These are phyloP conservation scores for Ascodesmis nigricans DNA, from an alignment of 495 filamentous ascomycete genomes.

Conservation along the genomic window DNA sequence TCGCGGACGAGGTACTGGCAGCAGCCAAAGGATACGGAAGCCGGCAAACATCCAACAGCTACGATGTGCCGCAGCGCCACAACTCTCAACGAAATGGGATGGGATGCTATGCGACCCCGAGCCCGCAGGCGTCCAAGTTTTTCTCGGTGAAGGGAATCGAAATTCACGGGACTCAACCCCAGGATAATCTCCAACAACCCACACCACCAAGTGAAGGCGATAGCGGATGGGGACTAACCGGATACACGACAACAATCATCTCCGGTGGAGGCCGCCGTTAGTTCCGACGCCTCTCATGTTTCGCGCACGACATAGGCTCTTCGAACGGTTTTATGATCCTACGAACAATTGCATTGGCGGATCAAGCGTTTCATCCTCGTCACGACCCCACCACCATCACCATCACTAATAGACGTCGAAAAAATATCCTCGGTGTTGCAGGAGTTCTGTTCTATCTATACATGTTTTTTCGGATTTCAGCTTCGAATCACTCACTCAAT, in stretches of 20 bases:
- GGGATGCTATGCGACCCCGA: slow-evolving; percentile 37
- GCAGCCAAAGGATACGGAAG: slow-evolving; percentile 25
- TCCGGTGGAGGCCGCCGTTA: slow-evolving; percentile 38
- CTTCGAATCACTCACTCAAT: too few species aligned
- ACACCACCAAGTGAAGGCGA: slow-evolving; percentile 72
- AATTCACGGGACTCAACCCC: slow-evolving; percentile 23
- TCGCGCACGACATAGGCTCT: too few species aligned
- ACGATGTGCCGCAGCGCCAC: slow-evolving; percentile 10
- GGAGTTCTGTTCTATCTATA: too few species aligned
- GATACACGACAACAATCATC: slow-evolving; percentile 47
- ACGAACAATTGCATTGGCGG: too few species aligned
- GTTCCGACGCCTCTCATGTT: too few species aligned
- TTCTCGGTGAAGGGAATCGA: slow-evolving; percentile 27
- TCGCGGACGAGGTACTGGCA: slow-evolving; percentile 59
- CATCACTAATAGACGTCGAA: too few species aligned
- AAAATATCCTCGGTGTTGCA: too few species aligned
- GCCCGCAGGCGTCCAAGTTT: slow-evolving; percentile 33
- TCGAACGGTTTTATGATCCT: too few species aligned
- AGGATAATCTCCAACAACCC: slow-evolving; percentile 50
- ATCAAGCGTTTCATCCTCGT: too few species aligned
- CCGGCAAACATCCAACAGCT: slow-evolving; percentile 45
- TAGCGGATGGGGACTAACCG: slow-evolving; percentile 67
- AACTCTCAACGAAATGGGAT: slow-evolving; percentile 35
- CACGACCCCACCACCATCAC: too few species aligned
- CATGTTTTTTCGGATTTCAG: too few species aligned